These are phyloP conservation scores for Sporisorium exsertum DNA, from an alignment of 1,284 basidiomycete genomes.

Conservation along the genomic window DNA sequence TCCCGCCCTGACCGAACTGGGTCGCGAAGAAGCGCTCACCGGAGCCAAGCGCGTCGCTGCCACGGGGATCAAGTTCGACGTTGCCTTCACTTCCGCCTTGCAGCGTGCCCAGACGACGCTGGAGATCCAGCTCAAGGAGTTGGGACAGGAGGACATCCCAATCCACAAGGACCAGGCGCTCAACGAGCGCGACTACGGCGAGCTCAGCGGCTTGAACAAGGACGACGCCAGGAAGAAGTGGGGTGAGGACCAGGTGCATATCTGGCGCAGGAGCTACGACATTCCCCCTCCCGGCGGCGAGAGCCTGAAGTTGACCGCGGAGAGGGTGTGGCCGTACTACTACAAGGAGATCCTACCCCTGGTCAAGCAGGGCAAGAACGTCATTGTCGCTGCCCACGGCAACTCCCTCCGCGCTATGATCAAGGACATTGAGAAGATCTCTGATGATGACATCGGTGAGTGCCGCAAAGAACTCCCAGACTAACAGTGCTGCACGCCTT, in stretches of 20 bases:
- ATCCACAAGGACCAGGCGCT: conserved; percentile 70
- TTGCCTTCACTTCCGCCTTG: conserved; percentile 71
- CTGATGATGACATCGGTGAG: conserved; percentile 69
- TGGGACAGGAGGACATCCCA: conserved; percentile 69
- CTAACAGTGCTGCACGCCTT: no score
- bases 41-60: conserved; percentile 67
- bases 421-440: conserved; percentile 70
- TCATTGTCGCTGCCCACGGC: conserved; percentile 71
- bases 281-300: conserved; percentile 71
- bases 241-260: conserved; percentile 72
- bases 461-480: neutral
- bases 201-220: conserved; percentile 71
- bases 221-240: conserved; percentile 71
- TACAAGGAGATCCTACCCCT: conserved; percentile 70
- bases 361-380: conserved; percentile 70
- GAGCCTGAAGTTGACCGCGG: conserved; percentile 70
- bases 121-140: conserved; percentile 70
- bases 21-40: conserved; percentile 66
- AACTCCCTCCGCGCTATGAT: conserved; percentile 71
- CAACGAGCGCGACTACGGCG: conserved; percentile 71
- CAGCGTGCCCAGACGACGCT: conserved; percentile 71
- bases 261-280: conserved; percentile 70
- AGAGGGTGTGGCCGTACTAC: conserved; percentile 71
- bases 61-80: conserved; percentile 66
- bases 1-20: conserved; percentile 67